A percentile compares a stretch with the other conserved stretches of the same genome.
These are phyloP conservation scores for Cladosporium sp. DNA, from an alignment of 2,329 filamentous ascomycete species.

Conservation along the genomic window DNA sequence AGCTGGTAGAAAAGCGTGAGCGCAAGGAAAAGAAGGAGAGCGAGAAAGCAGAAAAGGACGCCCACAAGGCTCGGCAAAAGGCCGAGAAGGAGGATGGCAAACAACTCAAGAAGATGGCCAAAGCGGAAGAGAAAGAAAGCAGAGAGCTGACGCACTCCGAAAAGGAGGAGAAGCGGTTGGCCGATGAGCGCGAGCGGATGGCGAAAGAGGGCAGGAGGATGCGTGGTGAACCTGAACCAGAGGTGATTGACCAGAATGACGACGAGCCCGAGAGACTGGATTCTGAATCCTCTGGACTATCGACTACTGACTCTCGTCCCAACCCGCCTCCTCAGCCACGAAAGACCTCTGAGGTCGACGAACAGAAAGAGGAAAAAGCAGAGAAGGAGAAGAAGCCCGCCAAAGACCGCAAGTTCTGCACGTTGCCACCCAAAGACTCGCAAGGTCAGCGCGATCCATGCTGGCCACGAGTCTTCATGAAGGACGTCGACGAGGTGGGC, in stretches of 20 bases:
- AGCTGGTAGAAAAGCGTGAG: slow-evolving; percentile 48
- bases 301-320: not conserved
- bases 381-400: slow-evolving; percentile 24
- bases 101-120: slow-evolving; percentile 28
- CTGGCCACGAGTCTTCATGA: slow-evolving; percentile 79
- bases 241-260: not conserved
- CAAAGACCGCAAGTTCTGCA: slow-evolving; percentile 74
- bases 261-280: not conserved
- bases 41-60: slow-evolving; percentile 25
- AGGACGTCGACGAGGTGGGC: slow-evolving; percentile 76
- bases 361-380: not conserved
- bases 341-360: slow-evolving; percentile 9
- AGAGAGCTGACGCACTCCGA: slow-evolving; percentile 26
- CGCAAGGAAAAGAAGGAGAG: slow-evolving; percentile 32
- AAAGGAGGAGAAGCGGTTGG: slow-evolving; percentile 26
- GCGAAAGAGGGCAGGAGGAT: slow-evolving; percentile 28
- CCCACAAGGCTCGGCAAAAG: slow-evolving; percentile 21
- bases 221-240: slow-evolving; percentile 24
- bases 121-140: slow-evolving; percentile 24
- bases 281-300: not conserved
- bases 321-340: not conserved
- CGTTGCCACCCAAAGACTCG: slow-evolving; percentile 57
- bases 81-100: slow-evolving; percentile 34
- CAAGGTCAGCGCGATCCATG: slow-evolving; percentile 60
- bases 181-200: slow-evolving; percentile 28